Base-by-base conservation (phyloP, 306 rosid genomes). In the Hippophae tibetana region DNA sequence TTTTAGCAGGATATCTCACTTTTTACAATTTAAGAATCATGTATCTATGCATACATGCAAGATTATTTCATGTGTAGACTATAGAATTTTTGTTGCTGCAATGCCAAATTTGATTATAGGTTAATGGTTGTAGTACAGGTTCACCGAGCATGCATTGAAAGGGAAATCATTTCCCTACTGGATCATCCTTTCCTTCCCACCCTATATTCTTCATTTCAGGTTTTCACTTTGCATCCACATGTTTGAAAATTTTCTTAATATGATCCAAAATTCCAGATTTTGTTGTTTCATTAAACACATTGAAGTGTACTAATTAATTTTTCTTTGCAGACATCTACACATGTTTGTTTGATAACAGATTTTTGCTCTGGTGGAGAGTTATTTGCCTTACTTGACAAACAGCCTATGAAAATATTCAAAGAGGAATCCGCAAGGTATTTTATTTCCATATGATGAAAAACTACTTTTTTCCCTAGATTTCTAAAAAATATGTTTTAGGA, bases 131-230 rank as follows among this genome's bases (percentile, higher is more conserved):
- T 52, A 63, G 73, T 73, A 69, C 89, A 92, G 98, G 98, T 92
- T 73, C 98, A 92, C 67, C 81, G 98, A 57, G 89, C 93, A 53
- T 92, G 98, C 72, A 69, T 82, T 54, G 98, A 92, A 72, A 78
- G 96, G 80, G 95, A 87, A 63, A 83, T 92, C 69, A 83, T 92
- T 72, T 79, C 98, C 5, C 74, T 78, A 62, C 79, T 92, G 56
- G 98, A 92, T 64, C 98, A 92, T 80, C 98, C 98, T 68, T 87
- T 92, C 77, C 94, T 92, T 74, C 98, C 96, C 62, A 56, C 98
- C 1, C 74, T 92, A 10, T 92, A 92, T 83, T 69, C 95, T 65
- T 92, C 98, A 72, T 92, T 87, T 78, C 88, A 87, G 95, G 98
- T 92, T 67, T 58, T 14, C 27, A 67, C 25, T 61, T 43, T 60